Percentiles rank a stretch among this genome's conserved stretches.
These are phyloP conservation scores for Saposhnikovia divaricata DNA, from an alignment of 129 eudicot genomes.

Conservation along the genomic window DNA sequence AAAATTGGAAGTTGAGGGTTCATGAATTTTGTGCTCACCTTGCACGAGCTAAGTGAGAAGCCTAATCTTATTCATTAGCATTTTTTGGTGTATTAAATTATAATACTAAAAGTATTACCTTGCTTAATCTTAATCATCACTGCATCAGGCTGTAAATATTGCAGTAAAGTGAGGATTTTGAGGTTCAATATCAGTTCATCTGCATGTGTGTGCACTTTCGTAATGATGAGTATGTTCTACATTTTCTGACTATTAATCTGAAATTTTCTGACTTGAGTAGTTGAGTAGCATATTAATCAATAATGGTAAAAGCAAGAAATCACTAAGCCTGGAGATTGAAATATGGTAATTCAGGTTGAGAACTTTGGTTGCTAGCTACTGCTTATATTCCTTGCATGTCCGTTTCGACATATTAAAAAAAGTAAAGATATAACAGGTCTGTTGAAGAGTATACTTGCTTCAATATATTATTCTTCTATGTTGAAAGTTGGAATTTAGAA, in stretches of 20 bases:
- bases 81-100: no score
- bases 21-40: neutral
- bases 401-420: neutral
- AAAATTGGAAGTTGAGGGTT: neutral
- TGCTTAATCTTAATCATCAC: neutral
- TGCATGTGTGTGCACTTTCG: neutral
- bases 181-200: neutral
- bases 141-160: neutral
- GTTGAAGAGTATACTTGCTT: no score
- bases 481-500: neutral
- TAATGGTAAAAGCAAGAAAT: neutral
- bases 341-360: neutral
- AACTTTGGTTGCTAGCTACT: neutral
- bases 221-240: neutral
- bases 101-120: neutral
- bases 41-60: neutral
- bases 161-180: neutral
- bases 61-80: neutral
- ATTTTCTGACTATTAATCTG: neutral
- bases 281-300: neutral
- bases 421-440: no score
- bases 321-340: neutral
- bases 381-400: no score
- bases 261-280: neutral
- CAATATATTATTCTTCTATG: neutral